These are phyloP conservation scores for Globisporangium barbulae DNA, from an alignment of 352 stramenopile genomes.

Conservation along the genomic window DNA sequence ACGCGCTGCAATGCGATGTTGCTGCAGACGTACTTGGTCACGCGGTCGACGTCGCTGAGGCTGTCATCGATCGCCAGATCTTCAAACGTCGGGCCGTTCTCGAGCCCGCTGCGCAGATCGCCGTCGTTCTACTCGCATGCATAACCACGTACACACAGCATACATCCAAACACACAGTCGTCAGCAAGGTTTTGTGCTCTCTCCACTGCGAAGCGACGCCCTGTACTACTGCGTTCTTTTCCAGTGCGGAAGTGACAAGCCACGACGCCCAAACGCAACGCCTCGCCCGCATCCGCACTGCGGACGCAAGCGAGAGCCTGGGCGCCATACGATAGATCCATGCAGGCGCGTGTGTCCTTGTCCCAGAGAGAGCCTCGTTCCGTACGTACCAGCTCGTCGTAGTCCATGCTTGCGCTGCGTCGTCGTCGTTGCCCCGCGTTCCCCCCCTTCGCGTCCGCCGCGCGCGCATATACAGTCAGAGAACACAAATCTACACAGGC, in stretches of 20 bases:
- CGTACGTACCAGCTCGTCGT: slow-evolving; percentile 13
- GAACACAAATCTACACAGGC: slow-evolving; percentile 1
- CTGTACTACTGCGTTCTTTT: neutral
- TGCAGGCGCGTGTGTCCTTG: neutral
- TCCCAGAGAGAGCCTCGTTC: no score
- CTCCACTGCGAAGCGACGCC: neutral
- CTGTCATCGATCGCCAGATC: slow-evolving; percentile 98
- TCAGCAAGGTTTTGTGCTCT: neutral
- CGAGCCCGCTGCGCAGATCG: slow-evolving; percentile 21
- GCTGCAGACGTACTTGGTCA: slow-evolving; percentile 94
- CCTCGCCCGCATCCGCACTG: neutral
- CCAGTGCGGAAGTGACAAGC: neutral
- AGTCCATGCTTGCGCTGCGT: slow-evolving; percentile 15
- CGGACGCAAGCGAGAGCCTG: neutral
- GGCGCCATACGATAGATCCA: neutral
- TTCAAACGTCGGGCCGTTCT: slow-evolving; percentile 92
- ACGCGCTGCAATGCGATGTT: slow-evolving; percentile 96
- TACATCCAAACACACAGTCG: neutral
- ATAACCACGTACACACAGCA: neutral
- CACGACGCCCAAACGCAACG: neutral
- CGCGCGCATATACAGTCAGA: slow-evolving; percentile 13
- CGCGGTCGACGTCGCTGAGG: slow-evolving; percentile 91
- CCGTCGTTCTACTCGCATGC: slow-evolving; percentile 16
- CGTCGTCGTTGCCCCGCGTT: slow-evolving; percentile 9
- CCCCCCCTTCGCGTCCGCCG: slow-evolving; percentile 9